Conservation (phyloP, 2,329 filamentous ascomycete genomes). For the Aspergillus sergii region DNA sequence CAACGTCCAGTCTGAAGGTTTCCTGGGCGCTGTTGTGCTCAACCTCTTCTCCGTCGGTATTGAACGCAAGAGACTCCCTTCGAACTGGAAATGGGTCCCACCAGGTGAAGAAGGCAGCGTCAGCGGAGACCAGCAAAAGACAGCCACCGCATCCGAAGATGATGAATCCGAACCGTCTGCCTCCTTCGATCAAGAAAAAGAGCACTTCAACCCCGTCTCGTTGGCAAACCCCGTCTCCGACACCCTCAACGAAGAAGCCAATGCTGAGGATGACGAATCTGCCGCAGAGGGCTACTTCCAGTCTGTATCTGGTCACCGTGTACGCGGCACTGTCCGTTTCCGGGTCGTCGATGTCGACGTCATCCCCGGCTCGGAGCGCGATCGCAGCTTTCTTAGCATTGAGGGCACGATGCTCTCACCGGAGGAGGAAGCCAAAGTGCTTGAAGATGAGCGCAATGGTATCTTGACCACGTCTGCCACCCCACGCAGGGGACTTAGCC, state of each 20-base stretch:
- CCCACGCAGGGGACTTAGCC: slow-evolving; percentile 17
- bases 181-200: slow-evolving; percentile 40
- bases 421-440: slow-evolving; percentile 65
- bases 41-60: slow-evolving; percentile 92
- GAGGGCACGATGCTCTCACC: slow-evolving; percentile 81
- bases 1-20: slow-evolving; percentile 84
- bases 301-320: slow-evolving; percentile 67
- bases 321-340: slow-evolving; percentile 74
- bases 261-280: slow-evolving; percentile 54
- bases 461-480: slow-evolving; percentile 36
- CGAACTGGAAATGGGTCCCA: slow-evolving; percentile 77
- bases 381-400: slow-evolving; percentile 78
- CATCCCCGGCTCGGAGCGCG: slow-evolving; percentile 68
- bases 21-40: slow-evolving; percentile 85
- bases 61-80: slow-evolving; percentile 73
- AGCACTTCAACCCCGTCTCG: slow-evolving; percentile 42
- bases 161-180: slow-evolving; percentile 28
- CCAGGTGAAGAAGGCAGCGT: slow-evolving; percentile 45
- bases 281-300: slow-evolving; percentile 72
- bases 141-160: slow-evolving; percentile 28
- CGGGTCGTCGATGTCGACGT: slow-evolving; percentile 80
- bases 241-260: slow-evolving; percentile 27
- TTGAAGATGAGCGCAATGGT: slow-evolving; percentile 54
- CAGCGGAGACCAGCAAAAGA: slow-evolving; percentile 14
- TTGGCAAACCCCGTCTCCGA: slow-evolving; percentile 33